Conservation (phyloP, 2,329 filamentous ascomycete genomes). For the Aspergillus glaucus region DNA sequence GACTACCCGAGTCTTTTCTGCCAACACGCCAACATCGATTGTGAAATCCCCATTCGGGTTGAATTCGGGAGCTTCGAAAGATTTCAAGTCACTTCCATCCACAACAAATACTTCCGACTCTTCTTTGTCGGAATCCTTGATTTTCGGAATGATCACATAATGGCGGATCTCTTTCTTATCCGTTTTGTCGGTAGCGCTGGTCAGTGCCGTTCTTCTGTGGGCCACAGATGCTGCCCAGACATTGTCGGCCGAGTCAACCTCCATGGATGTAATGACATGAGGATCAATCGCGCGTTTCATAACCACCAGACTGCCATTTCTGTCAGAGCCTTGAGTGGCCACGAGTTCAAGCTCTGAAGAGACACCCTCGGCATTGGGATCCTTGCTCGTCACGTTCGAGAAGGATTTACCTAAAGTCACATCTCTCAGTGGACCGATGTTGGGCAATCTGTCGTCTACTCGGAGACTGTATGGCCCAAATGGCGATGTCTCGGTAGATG, state of each 20-base stretch:
- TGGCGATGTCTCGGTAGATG: constrained; percentile 14
- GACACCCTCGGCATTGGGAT: constrained; percentile 34
- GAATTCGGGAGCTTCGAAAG: constrained; percentile 78
- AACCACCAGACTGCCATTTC: constrained; percentile 64
- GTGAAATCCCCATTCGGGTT: constrained; percentile 84
- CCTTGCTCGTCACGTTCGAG: constrained; percentile 43
- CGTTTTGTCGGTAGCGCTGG: constrained; percentile 42
- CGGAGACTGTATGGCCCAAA: constrained; percentile 62
- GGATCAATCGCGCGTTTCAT: constrained; percentile 74
- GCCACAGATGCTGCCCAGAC: constrained; percentile 69
- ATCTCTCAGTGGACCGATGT: constrained; percentile 72
- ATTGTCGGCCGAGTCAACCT: constrained; percentile 65
- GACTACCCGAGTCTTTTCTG: constrained; percentile 72
- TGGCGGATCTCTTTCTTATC: constrained; percentile 56
- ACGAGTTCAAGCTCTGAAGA: constrained; percentile 45
- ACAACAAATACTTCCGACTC: constrained; percentile 72
- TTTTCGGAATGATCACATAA: constrained; percentile 76
- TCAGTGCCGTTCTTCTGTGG: constrained; percentile 43
- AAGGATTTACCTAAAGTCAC: constrained; percentile 60
- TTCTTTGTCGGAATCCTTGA: constrained; percentile 59
- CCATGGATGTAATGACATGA: constrained; percentile 61
- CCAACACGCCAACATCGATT: constrained; percentile 76
- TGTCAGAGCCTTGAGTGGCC: constrained; percentile 48
- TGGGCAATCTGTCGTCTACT: constrained; percentile 69
- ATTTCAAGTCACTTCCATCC: constrained; percentile 66